Evolutionary conservation across 352 stramenopile species (phyloP).

Genomic region (Globisporangium alternatum): DNA sequence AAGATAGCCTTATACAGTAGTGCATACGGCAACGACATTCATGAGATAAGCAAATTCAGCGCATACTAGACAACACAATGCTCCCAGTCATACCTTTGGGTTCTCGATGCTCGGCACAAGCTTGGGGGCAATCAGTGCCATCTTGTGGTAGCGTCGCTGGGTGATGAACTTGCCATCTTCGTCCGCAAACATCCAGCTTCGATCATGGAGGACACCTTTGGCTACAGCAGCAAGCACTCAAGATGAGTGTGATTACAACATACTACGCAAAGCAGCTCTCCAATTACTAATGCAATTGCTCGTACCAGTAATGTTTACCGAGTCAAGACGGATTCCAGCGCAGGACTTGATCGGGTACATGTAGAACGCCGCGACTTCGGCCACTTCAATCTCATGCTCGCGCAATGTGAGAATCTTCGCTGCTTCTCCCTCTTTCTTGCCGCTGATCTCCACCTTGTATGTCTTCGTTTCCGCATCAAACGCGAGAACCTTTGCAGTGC

Average conservation of each 20-base stretch:
- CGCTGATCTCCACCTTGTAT: conserved; percentile 33
- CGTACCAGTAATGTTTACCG: conserved; percentile 37
- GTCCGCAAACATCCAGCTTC: conserved; percentile 78
- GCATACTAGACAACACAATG: background rate
- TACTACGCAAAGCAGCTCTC: background rate
- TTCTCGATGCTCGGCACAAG: conserved; percentile 47
- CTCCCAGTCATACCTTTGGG: conserved; percentile 17
- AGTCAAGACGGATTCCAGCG: conserved; percentile 46
- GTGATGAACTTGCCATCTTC: conserved; percentile 65
- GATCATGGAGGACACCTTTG: conserved; percentile 65
- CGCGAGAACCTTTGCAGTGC: conserved; percentile 18
- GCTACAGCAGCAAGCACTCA: conserved; percentile 16
- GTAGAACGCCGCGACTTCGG: conserved; percentile 43
- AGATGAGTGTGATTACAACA: background rate
- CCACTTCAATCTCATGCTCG: conserved; percentile 25
- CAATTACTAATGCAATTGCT: no score
- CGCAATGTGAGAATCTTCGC: conserved; percentile 18
- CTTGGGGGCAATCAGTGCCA: conserved; percentile 60
- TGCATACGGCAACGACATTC: background rate
- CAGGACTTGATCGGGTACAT: conserved; percentile 89
- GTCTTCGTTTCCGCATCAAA: conserved; percentile 24
- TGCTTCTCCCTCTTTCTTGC: background rate
- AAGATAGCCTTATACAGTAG: conserved; percentile 32
- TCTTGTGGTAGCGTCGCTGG: conserved; percentile 57
- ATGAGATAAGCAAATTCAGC: background rate